These are phyloP conservation scores for Lachancea thermotolerans DNA, from an alignment of 805 yeast species.

Conservation along the genomic window DNA sequence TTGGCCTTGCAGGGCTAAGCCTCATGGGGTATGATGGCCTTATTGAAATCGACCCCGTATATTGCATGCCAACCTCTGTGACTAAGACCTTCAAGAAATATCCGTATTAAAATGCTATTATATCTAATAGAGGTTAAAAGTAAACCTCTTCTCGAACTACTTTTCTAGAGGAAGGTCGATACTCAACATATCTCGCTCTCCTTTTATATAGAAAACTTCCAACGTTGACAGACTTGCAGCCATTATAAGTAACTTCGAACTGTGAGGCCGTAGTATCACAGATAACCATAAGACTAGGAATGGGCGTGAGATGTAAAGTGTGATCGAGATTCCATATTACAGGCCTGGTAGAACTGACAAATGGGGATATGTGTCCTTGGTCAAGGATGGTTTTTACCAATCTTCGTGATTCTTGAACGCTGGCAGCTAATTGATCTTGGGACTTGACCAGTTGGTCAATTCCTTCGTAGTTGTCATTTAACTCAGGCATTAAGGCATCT, in stretches of 20 bases:
- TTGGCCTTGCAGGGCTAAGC: slow-evolving; percentile 84
- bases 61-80: slow-evolving; percentile 62
- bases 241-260: slow-evolving; percentile 73
- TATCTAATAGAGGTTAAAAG: slow-evolving; percentile 20
- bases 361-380: slow-evolving; percentile 86
- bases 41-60: slow-evolving; percentile 70
- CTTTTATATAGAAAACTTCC: slow-evolving; percentile 47
- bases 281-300: slow-evolving; percentile 63
- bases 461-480: slow-evolving; percentile 19
- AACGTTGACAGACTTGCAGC: slow-evolving; percentile 72
- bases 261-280: slow-evolving; percentile 65
- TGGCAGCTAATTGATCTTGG: slow-evolving; percentile 34
- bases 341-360: slow-evolving; percentile 52
- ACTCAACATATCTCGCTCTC: slow-evolving; percentile 65
- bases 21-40: slow-evolving; percentile 58
- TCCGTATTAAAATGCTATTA: slow-evolving; percentile 22
- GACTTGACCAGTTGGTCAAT: slow-evolving; percentile 27
- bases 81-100: slow-evolving; percentile 33
- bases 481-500: slow-evolving; percentile 8
- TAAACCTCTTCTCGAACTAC: slow-evolving; percentile 43
- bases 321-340: slow-evolving; percentile 66
- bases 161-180: slow-evolving; percentile 51
- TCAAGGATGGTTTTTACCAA: slow-evolving; percentile 75
- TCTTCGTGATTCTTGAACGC: slow-evolving; percentile 55
- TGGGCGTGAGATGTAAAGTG: slow-evolving; percentile 62